These are phyloP conservation scores for Saitozyma sp. DNA, from an alignment of 768 basidiomycete species.

Conservation along the genomic window DNA sequence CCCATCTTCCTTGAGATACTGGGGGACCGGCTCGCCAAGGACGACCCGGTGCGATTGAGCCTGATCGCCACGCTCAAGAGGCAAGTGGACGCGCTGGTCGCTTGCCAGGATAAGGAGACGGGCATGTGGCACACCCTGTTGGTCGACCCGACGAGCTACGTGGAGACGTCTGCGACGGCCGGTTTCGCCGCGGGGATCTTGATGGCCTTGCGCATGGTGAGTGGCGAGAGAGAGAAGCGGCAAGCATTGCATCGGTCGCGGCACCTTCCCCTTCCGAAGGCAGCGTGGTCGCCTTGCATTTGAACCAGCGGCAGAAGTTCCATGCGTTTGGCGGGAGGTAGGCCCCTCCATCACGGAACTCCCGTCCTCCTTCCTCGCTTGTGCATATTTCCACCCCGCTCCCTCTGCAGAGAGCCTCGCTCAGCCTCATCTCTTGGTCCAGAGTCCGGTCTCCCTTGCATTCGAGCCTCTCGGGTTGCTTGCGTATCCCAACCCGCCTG, in stretches of 20 bases:
- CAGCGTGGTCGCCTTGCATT: neutral
- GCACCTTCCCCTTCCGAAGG: too few species aligned
- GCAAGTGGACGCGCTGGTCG: constrained; percentile 59
- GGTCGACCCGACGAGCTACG: constrained; percentile 58
- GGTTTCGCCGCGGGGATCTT: constrained; percentile 47
- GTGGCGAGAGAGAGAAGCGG: neutral
- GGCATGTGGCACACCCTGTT: constrained; percentile 63
- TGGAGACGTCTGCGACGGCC: constrained; percentile 54
- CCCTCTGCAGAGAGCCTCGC: too few species aligned
- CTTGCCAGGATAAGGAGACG: constrained; percentile 56
- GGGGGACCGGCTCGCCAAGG: constrained; percentile 52
- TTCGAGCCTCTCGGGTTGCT: too few species aligned
- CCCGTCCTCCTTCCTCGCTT: too few species aligned
- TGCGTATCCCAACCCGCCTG: too few species aligned
- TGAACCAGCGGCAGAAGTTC: neutral
- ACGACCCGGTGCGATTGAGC: constrained; percentile 56
- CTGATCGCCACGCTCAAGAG: constrained; percentile 56
- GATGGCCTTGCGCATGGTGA: constrained; percentile 27
- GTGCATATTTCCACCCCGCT: too few species aligned
- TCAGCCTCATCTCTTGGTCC: too few species aligned
- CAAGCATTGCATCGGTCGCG: too few species aligned
- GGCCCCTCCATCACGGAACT: too few species aligned
- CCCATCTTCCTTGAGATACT: constrained; percentile 34
- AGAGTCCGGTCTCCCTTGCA: too few species aligned
- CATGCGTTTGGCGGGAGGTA: too few species aligned